phyloP scores from a whole-genome alignment of 2,329 filamentous ascomycete species.

The Hortaea werneckii region DNA sequence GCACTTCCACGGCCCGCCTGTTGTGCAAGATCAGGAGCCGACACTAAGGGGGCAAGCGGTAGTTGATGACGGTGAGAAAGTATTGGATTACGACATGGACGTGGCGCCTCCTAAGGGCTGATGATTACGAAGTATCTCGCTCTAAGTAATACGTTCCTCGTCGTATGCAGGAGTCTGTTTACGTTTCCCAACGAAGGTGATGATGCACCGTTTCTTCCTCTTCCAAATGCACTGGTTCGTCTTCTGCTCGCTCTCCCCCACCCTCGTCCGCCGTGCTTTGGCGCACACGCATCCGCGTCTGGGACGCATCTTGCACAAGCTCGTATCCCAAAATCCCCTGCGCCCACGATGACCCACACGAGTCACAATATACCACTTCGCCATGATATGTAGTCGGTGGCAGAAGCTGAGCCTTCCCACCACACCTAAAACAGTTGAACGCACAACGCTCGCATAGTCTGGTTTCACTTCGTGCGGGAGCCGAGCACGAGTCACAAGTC shows the following conservation, averaged over 20 bases:
- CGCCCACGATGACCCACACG: constrained; percentile 27
- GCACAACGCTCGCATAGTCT: constrained; percentile 31
- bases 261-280: neutral
- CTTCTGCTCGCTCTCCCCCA: neutral
- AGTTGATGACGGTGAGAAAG: constrained; percentile 15
- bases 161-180: too few species aligned
- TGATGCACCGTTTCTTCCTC: neutral
- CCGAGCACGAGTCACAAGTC: constrained; percentile 7
- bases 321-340: constrained; percentile 32
- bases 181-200: neutral
- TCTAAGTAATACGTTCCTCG: neutral
- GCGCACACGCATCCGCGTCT: neutral
- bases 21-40: constrained; percentile 19
- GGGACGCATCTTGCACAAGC: constrained; percentile 2
- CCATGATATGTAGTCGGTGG: neutral
- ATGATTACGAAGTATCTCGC: neutral
- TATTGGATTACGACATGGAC: constrained; percentile 1
- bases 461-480: constrained; percentile 8
- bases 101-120: neutral
- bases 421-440: constrained; percentile 35
- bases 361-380: constrained; percentile 15
- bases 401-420: constrained; percentile 6
- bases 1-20: constrained; percentile 26
- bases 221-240: neutral
- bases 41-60: constrained; percentile 17